Evolutionary conservation across 257 asterid genomes (phyloP).

Genomic region (Lavandula angustifolia): DNA sequence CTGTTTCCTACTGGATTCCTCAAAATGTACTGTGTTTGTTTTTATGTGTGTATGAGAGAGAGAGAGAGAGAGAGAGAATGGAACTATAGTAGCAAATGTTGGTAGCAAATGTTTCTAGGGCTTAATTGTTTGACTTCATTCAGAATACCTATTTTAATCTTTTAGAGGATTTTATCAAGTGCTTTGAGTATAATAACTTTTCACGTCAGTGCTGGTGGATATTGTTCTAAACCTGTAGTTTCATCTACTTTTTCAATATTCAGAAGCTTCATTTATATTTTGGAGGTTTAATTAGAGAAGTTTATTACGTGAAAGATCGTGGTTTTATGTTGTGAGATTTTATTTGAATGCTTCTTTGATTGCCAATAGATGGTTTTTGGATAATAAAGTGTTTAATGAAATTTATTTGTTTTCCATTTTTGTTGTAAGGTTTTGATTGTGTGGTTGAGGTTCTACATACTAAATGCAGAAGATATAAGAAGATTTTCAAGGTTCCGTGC

Average conservation of each 20-base stretch:
- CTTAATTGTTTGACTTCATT: conserved; percentile 16
- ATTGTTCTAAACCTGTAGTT: background rate
- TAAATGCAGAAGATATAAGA: conserved; percentile 47
- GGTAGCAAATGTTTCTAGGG: too few relatives aligned
- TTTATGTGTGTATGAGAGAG: too few relatives aligned
- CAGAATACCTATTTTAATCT: background rate
- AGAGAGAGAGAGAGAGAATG: too few relatives aligned
- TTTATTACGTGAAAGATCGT: background rate
- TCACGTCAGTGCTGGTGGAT: background rate
- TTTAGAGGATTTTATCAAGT: conserved; percentile 4
- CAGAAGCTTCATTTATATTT: background rate
- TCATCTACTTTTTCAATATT: background rate
- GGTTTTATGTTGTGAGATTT: background rate
- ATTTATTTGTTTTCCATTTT: conserved; percentile 6
- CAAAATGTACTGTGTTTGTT: too few relatives aligned
- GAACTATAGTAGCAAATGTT: too few relatives aligned
- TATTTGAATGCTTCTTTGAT: background rate
- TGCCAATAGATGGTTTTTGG: background rate
- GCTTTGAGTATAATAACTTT: background rate
- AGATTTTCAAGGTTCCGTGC: conserved; percentile 32
- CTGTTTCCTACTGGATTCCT: too few relatives aligned
- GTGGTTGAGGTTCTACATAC: conserved; percentile 40
- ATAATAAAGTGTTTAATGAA: background rate
- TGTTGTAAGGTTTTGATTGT: background rate
- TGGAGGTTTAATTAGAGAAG: conserved; percentile 2